Conservation (phyloP, 1,284 basidiomycete genomes). For the Sutorius eximius region DNA sequence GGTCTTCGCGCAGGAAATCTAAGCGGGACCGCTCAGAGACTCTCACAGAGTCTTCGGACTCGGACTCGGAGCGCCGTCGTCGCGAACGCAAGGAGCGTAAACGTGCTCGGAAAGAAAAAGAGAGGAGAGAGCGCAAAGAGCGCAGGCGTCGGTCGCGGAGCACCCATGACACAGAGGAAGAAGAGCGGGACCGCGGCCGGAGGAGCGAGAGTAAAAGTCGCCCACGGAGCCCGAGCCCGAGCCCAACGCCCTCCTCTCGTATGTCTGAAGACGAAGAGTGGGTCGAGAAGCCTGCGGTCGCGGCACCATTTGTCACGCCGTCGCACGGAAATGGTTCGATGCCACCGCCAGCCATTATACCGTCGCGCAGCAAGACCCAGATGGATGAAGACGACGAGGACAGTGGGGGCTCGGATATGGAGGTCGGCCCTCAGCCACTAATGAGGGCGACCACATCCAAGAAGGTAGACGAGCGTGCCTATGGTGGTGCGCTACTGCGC, state of each 20-base stretch:
- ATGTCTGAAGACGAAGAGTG: slow-evolving; percentile 58
- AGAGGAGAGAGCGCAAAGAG: slow-evolving; percentile 40
- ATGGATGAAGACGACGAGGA: slow-evolving; percentile 45
- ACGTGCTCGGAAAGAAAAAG: slow-evolving; percentile 52
- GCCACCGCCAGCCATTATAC: slow-evolving; percentile 23
- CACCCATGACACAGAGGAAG: slow-evolving; percentile 43
- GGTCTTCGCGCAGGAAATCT: slow-evolving; percentile 55
- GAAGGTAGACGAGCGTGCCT: slow-evolving; percentile 73
- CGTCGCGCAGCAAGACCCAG: slow-evolving; percentile 13
- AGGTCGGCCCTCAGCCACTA: slow-evolving; percentile 62
- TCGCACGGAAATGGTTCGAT: slow-evolving; percentile 22
- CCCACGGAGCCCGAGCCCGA: slow-evolving; percentile 37
- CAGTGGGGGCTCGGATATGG: slow-evolving; percentile 44
- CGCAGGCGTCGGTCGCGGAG: slow-evolving; percentile 38
- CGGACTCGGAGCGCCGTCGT: slow-evolving; percentile 63
- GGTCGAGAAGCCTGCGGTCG: slow-evolving; percentile 62
- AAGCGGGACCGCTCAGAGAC: slow-evolving; percentile 56
- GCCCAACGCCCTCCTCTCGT: slow-evolving; percentile 30
- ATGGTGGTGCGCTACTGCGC: slow-evolving; percentile 83
- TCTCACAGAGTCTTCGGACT: slow-evolving; percentile 53
- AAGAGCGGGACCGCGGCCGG: slow-evolving; percentile 32
- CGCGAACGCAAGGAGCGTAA: slow-evolving; percentile 61
- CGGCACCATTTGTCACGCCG: slow-evolving; percentile 29
- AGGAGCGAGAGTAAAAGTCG: slow-evolving; percentile 33
- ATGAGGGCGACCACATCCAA: slow-evolving; percentile 42